Percentiles rank a stretch among this genome's conserved stretches.
These are phyloP conservation scores for Lipomyces yarrowii DNA, from an alignment of 1,139 yeast genomes.

Conservation along the genomic window DNA sequence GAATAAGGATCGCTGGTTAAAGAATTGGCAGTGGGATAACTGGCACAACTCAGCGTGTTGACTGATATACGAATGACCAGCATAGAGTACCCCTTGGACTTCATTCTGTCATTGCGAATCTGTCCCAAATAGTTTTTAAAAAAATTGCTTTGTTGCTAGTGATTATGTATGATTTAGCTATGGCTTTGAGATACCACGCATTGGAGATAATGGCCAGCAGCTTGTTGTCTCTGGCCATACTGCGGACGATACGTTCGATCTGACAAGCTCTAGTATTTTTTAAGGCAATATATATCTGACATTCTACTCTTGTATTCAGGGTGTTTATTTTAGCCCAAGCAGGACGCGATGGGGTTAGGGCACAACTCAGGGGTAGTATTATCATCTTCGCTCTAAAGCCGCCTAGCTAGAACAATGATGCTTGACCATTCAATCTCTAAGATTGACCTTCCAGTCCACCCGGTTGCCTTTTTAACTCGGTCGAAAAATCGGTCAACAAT, in stretches of 20 bases:
- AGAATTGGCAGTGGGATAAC: background rate
- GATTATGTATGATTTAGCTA: background rate
- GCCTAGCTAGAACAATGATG: conserved; percentile 52
- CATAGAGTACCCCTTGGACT: background rate
- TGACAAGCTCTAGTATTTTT: background rate
- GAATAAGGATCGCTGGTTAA: background rate
- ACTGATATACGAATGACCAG: background rate
- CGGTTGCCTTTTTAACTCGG: conserved; percentile 48
- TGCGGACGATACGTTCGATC: background rate
- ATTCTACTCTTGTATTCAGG: background rate
- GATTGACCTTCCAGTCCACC: conserved; percentile 51
- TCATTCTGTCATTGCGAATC: background rate
- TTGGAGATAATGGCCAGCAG: background rate
- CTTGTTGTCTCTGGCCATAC: background rate
- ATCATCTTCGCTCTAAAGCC: conserved; percentile 8
- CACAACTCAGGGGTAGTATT: background rate
- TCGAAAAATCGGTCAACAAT: conserved; percentile 46
- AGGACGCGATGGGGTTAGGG: background rate
- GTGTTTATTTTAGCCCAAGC: background rate
- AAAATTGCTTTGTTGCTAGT: background rate
- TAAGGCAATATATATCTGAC: background rate
- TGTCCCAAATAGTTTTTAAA: background rate
- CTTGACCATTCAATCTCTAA: conserved; percentile 63
- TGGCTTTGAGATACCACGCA: background rate
- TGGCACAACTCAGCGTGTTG: background rate